Conservation (phyloP, 2,329 filamentous ascomycete species). For the Chaetomiaceae sp. region DNA sequence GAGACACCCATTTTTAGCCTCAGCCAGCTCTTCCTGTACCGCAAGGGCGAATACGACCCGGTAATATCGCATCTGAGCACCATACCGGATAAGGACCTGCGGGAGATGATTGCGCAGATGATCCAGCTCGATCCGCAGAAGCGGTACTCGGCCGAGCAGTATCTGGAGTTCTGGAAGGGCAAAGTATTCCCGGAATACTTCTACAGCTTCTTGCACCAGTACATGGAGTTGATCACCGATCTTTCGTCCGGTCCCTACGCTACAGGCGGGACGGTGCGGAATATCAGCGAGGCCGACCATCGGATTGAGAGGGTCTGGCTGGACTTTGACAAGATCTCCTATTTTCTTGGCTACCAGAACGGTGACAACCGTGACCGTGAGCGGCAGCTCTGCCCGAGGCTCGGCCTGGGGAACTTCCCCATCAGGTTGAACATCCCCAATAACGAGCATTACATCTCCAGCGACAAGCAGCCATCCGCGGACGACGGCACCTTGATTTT, state of each 20-base stretch:
- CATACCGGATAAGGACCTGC: constrained; percentile 81
- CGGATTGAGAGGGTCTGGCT: constrained; percentile 88
- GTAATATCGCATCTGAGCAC: constrained; percentile 73
- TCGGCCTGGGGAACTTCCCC: constrained; percentile 64
- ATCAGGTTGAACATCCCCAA: constrained; percentile 83
- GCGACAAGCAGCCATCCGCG: constrained; percentile 54
- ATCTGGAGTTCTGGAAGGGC: constrained; percentile 83
- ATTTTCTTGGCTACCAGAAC: constrained; percentile 75
- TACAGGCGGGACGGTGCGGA: constrained; percentile 62
- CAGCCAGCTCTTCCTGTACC: constrained; percentile 91
- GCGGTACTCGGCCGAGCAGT: constrained; percentile 89
- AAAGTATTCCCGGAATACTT: constrained; percentile 97
- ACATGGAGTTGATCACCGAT: constrained; percentile 94
- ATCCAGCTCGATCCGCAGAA: constrained; percentile 90
- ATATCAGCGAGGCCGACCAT: constrained; percentile 83
- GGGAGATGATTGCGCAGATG: constrained; percentile 91
- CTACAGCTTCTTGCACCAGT: constrained; percentile 94
- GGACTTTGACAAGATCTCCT: constrained; percentile 97
- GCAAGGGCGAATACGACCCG: constrained; percentile 87
- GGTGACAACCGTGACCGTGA: constrained; percentile 32
- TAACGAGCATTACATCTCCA: constrained; percentile 65
- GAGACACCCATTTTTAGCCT: constrained; percentile 97
- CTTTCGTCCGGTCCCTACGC: constrained; percentile 73
- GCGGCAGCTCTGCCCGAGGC: constrained; percentile 39
- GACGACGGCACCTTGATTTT: constrained; percentile 94